A percentile compares a stretch with the other conserved stretches of the same genome.
phyloP scores from a whole-genome alignment of 164 flowering plant genomes.

The Dillenia suffruticosa region DNA sequence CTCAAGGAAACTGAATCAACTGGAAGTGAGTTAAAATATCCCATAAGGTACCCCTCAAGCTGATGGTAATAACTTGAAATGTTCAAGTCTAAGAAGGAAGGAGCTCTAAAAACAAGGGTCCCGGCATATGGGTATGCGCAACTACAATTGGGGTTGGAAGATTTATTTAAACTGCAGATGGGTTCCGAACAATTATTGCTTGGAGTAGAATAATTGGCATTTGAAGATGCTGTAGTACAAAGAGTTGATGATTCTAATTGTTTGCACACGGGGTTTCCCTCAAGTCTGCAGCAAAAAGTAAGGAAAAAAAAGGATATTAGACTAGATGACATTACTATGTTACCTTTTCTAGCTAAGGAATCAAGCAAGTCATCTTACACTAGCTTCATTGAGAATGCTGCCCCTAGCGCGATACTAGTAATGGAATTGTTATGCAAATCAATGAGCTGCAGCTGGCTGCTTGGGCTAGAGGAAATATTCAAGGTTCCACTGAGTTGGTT shows the following conservation, averaged over 20 bases:
- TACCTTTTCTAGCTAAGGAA: neutral
- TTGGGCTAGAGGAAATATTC: constrained; percentile 26
- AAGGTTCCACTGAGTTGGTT: constrained; percentile 47
- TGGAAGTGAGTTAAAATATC: constrained; percentile 26
- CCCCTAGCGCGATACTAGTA: constrained; percentile 3
- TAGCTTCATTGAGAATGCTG: constrained; percentile 11
- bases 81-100: constrained; percentile 37
- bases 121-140: constrained; percentile 54
- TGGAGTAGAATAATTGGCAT: constrained; percentile 31
- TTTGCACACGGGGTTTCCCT: constrained; percentile 37
- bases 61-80: constrained; percentile 14
- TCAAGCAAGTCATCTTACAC: constrained; percentile 26
- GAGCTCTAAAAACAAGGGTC: constrained; percentile 35
- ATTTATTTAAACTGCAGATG: constrained; percentile 27
- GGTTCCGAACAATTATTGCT: constrained; percentile 26
- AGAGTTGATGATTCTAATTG: constrained; percentile 17
- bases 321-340: too few relatives aligned
- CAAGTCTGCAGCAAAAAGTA: constrained; percentile 15
- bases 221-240: constrained; percentile 21
- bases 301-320: neutral
- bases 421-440: constrained; percentile 47
- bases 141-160: constrained; percentile 43
- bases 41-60: constrained; percentile 27
- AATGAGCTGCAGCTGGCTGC: constrained; percentile 37
- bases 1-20: constrained; percentile 49